Conservation (phyloP, 805 yeast species). For the Peterozyma xylosa region DNA sequence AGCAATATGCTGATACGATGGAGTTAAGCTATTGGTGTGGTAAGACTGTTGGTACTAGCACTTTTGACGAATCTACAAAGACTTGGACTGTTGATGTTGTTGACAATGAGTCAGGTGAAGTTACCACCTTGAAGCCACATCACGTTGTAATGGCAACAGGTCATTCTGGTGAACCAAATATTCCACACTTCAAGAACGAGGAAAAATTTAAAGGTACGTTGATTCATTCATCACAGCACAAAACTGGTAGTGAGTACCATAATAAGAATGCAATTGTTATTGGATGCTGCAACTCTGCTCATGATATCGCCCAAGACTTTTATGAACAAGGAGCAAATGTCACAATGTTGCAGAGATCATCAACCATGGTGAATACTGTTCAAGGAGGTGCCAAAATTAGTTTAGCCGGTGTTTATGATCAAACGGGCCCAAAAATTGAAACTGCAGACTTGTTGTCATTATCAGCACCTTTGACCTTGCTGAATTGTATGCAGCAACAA, state of each 20-base stretch:
- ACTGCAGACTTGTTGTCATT: slow-evolving; percentile 31
- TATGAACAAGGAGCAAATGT: slow-evolving; percentile 35
- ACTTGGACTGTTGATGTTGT: slow-evolving; percentile 26
- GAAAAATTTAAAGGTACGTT: slow-evolving; percentile 28
- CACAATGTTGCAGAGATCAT: slow-evolving; percentile 37
- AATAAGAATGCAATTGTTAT: slow-evolving; percentile 36
- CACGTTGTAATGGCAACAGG: slow-evolving; percentile 38
- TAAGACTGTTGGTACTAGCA: slow-evolving; percentile 22
- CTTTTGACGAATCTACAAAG: slow-evolving; percentile 19
- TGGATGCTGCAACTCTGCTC: slow-evolving; percentile 39
- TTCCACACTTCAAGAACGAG: slow-evolving; percentile 31
- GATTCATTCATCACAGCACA: slow-evolving; percentile 33
- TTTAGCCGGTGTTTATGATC: slow-evolving; percentile 26
- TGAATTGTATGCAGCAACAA: slow-evolving; percentile 28
- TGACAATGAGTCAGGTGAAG: slow-evolving; percentile 20
- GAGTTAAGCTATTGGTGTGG: slow-evolving; percentile 31
- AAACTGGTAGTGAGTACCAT: slow-evolving; percentile 30
- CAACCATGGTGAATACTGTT: slow-evolving; percentile 33
- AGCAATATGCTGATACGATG: slow-evolving; percentile 30
- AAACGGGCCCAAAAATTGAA: slow-evolving; percentile 25
- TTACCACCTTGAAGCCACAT: slow-evolving; percentile 20
- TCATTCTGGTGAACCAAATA: slow-evolving; percentile 36
- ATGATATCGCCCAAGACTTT: slow-evolving; percentile 38
- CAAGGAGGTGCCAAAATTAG: slow-evolving; percentile 23
- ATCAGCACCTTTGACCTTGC: slow-evolving; percentile 26